phyloP scores from a whole-genome alignment of 805 yeast genomes.

The Schwanniomyces yamadae region DNA sequence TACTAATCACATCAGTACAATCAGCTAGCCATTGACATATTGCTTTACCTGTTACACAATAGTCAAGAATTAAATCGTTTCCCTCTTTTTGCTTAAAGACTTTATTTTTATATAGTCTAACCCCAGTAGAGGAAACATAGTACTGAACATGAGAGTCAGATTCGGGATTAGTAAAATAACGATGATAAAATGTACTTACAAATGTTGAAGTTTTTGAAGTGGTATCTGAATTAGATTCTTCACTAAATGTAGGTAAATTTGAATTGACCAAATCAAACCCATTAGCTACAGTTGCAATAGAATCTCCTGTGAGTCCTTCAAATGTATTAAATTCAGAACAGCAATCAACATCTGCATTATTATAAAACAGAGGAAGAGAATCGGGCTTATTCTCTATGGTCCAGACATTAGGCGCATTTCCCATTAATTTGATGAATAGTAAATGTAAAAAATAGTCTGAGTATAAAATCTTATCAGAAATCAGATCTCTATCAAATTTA shows the following conservation, averaged over 20 bases:
- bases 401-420: conserved; percentile 71
- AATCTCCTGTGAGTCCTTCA: background rate
- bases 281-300: background rate
- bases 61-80: conserved; percentile 26
- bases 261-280: background rate
- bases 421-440: conserved; percentile 62
- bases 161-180: conserved; percentile 84
- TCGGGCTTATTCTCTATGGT: conserved; percentile 54
- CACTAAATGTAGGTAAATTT: too few relatives aligned
- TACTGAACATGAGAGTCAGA: conserved; percentile 81
- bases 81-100: conserved; percentile 24
- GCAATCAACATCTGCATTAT: conserved; percentile 21
- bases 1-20: conserved; percentile 69
- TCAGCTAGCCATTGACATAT: conserved; percentile 87
- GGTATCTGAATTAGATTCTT: too few relatives aligned
- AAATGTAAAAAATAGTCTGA: conserved; percentile 66
- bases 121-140: conserved; percentile 64
- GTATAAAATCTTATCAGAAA: conserved; percentile 56
- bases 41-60: conserved; percentile 71
- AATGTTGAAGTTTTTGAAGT: too few relatives aligned
- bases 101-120: conserved; percentile 53
- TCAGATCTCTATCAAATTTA: conserved; percentile 60
- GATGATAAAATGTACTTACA: conserved; percentile 67
- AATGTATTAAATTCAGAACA: conserved; percentile 7
- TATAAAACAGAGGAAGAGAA: conserved; percentile 34